A percentile compares a stretch with the other conserved stretches of the same genome.
phyloP scores from a whole-genome alignment of 1,284 basidiomycete genomes.

The Tilletia indica region DNA sequence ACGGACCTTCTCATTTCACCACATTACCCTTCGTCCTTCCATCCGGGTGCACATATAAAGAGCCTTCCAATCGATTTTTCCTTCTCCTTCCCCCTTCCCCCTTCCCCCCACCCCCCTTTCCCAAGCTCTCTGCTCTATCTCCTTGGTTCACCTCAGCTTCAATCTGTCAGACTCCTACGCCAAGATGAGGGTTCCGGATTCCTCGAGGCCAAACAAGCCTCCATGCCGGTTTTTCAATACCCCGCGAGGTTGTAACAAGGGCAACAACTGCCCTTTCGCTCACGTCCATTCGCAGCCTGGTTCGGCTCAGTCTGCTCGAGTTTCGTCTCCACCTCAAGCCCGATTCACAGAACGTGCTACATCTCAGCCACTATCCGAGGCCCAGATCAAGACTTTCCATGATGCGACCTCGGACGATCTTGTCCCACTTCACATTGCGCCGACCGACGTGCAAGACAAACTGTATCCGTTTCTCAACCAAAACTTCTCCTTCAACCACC shows the following conservation, averaged over 20 bases:
- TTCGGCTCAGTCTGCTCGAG: background rate
- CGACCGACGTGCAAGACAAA: background rate
- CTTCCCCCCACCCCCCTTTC: too few species aligned
- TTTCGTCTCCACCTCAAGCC: background rate
- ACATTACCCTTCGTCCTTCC: too few species aligned
- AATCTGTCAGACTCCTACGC: too few species aligned
- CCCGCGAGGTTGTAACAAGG: background rate
- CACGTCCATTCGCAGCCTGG: background rate
- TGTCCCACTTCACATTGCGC: background rate
- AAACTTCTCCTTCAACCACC: background rate
- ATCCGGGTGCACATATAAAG: too few species aligned
- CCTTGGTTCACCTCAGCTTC: too few species aligned
- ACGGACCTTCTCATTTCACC: too few species aligned
- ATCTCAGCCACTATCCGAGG: background rate
- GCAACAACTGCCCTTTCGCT: background rate
- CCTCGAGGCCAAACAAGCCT: too few species aligned
- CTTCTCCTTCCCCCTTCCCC: too few species aligned
- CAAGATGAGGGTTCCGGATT: too few species aligned
- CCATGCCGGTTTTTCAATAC: background rate
- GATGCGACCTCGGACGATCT: background rate
- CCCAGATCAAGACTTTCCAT: background rate
- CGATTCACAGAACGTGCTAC: background rate
- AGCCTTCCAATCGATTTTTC: too few species aligned
- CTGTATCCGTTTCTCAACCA: background rate
- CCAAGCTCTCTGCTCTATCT: too few species aligned